Conservation (phyloP, 1,284 basidiomycete genomes). For the Rugosomyces carneus region DNA sequence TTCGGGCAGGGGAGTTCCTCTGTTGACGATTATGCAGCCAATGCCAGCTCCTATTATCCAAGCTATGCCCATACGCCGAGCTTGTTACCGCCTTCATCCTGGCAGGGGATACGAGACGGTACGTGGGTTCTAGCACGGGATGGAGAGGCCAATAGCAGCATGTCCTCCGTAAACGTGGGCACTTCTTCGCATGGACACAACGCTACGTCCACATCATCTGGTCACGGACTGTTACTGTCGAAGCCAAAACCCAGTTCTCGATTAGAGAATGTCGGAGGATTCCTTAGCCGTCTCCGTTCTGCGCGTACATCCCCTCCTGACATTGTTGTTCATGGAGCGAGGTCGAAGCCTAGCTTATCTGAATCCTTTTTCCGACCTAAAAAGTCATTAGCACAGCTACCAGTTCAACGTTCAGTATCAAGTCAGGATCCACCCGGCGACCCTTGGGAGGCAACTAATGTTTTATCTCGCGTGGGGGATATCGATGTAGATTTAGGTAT, state of each 20-base stretch:
- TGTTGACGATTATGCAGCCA: not conserved
- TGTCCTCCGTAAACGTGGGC: slow-evolving; percentile 11
- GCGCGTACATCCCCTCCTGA: slow-evolving; percentile 9
- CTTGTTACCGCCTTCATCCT: slow-evolving; percentile 8
- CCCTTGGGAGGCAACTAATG: slow-evolving; percentile 9
- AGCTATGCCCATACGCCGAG: not conserved
- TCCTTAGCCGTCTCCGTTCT: slow-evolving; percentile 10
- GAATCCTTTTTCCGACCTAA: slow-evolving; percentile 5
- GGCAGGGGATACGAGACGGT: not conserved
- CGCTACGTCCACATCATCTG: slow-evolving; percentile 6
- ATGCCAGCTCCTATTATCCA: not conserved
- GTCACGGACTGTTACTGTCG: slow-evolving; percentile 2
- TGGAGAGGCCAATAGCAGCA: slow-evolving; percentile 10
- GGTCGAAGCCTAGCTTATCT: slow-evolving; percentile 8
- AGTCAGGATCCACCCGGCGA: not conserved
- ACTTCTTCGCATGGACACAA: slow-evolving; percentile 12
- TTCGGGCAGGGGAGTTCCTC: slow-evolving; percentile 20
- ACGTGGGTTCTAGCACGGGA: slow-evolving; percentile 9
- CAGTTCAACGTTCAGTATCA: not conserved
- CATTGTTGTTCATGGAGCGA: slow-evolving; percentile 8
- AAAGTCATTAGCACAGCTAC: not conserved
- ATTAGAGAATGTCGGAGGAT: slow-evolving; percentile 3
- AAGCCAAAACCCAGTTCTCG: not conserved
- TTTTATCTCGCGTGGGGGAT: slow-evolving; percentile 12
- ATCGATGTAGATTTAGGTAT: slow-evolving; percentile 13